phyloP scores from a whole-genome alignment of 345 rosid species.

The Aethionema arabicum region DNA sequence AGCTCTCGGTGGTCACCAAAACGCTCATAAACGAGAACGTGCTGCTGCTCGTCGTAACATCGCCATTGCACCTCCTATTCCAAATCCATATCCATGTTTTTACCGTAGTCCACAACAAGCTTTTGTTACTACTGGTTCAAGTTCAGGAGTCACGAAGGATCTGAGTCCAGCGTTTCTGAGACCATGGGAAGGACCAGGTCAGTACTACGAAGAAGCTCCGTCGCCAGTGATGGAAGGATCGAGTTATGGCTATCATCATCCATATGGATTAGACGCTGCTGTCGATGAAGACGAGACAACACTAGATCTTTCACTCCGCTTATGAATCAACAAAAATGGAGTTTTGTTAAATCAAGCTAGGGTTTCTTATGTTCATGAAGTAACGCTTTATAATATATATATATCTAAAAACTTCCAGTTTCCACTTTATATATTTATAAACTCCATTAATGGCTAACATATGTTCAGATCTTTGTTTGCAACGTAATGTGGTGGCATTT shows the following conservation, averaged over 20 bases:
- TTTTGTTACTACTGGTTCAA: not conserved
- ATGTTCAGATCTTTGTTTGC: too few species aligned
- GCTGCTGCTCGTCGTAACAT: slow-evolving; percentile 73
- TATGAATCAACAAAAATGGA: not conserved
- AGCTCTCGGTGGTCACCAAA: slow-evolving; percentile 98
- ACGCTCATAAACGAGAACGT: slow-evolving; percentile 94
- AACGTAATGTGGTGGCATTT: too few species aligned
- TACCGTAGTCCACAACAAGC: slow-evolving; percentile 23
- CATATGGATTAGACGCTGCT: not conserved
- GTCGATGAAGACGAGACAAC: not conserved
- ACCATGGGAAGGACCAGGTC: not conserved
- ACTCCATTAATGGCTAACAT: too few species aligned
- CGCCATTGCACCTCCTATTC: slow-evolving; percentile 20
- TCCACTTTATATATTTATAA: too few species aligned
- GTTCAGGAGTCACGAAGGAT: not conserved
- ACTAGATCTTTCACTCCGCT: not conserved
- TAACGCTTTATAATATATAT: too few species aligned
- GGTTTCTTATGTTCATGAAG: not conserved
- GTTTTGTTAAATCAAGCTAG: not conserved
- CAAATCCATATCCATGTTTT: slow-evolving; percentile 25
- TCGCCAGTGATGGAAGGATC: not conserved
- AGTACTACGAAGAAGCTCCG: not conserved
- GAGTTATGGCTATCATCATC: not conserved
- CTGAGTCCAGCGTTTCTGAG: not conserved
- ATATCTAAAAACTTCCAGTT: too few species aligned